phyloP scores from a whole-genome alignment of 345 rosid species.

The Aegle marmelos region DNA sequence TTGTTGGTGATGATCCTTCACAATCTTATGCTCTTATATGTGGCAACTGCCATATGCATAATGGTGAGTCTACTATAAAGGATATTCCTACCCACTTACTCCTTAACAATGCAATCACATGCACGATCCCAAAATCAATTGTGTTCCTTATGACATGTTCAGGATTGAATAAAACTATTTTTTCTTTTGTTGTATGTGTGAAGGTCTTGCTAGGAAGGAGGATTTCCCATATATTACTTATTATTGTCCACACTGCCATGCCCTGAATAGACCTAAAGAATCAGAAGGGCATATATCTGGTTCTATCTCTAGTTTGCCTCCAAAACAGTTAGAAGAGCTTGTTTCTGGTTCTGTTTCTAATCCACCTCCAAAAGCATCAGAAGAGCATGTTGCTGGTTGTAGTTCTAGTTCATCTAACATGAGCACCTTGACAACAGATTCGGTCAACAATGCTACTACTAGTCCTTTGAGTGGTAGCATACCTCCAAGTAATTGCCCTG shows the following conservation, averaged over 20 bases:
- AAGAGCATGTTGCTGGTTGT: slow-evolving; percentile 30
- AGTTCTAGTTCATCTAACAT: slow-evolving; percentile 16
- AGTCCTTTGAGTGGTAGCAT: background rate
- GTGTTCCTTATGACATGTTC: background rate
- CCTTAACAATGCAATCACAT: no score
- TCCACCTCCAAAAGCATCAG: slow-evolving; percentile 43
- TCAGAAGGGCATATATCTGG: slow-evolving; percentile 32
- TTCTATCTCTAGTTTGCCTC: slow-evolving; percentile 24
- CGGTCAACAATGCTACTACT: slow-evolving; percentile 8
- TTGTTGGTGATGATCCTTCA: slow-evolving; percentile 91
- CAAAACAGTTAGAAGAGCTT: slow-evolving; percentile 41
- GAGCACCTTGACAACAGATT: slow-evolving; percentile 28
- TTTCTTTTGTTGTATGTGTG: background rate
- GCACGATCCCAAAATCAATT: background rate
- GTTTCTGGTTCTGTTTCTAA: slow-evolving; percentile 21
- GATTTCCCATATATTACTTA: slow-evolving; percentile 72
- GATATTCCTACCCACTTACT: background rate
- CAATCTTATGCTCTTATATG: slow-evolving; percentile 95
- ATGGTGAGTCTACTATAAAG: slow-evolving; percentile 58
- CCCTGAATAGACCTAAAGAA: slow-evolving; percentile 65
- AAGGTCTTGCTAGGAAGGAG: slow-evolving; percentile 88
- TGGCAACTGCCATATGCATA: slow-evolving; percentile 93
- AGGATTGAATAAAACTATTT: background rate
- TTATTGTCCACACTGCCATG: slow-evolving; percentile 88
- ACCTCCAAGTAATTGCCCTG: background rate